These are phyloP conservation scores for Ramaria sp. DNA, from an alignment of 768 basidiomycete species.

Conservation along the genomic window DNA sequence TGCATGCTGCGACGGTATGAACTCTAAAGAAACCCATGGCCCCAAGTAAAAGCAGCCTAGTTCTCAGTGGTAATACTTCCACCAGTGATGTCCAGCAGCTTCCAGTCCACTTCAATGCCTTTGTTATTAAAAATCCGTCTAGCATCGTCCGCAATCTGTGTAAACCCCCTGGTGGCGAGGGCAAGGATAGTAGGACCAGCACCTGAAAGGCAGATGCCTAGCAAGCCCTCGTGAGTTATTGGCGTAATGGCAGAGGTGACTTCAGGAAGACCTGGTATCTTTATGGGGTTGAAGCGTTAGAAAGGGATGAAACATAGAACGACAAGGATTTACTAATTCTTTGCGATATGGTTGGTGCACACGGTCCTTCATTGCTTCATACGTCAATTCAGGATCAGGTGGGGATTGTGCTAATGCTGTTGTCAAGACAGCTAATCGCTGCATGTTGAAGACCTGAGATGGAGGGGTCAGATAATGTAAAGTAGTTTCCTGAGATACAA, in stretches of 20 bases:
- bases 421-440: conserved; percentile 90
- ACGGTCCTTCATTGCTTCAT: conserved; percentile 98
- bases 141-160: conserved; percentile 76
- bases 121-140: conserved; percentile 58
- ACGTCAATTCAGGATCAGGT: conserved; percentile 92
- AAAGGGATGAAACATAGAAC: background rate
- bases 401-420: conserved; percentile 86
- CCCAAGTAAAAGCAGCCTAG: background rate
- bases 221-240: conserved; percentile 78
- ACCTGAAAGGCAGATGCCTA: conserved; percentile 96
- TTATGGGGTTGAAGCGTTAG: conserved; percentile 21
- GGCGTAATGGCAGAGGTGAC: conserved; percentile 88
- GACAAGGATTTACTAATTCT: conserved; percentile 46
- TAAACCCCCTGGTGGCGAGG: conserved; percentile 77
- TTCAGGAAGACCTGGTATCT: conserved; percentile 93
- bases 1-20: no score
- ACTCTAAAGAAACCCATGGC: no score
- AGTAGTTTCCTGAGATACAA: conserved; percentile 19
- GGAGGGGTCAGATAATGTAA: background rate
- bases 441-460: conserved; percentile 88
- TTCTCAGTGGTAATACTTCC: conserved; percentile 24
- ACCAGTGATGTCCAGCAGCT: conserved; percentile 59
- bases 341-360: conserved; percentile 96
- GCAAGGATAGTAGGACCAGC: conserved; percentile 97
- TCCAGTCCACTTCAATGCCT: conserved; percentile 83